These are phyloP conservation scores for Cicer judaicum DNA, from an alignment of 306 rosid species.

Conservation along the genomic window DNA sequence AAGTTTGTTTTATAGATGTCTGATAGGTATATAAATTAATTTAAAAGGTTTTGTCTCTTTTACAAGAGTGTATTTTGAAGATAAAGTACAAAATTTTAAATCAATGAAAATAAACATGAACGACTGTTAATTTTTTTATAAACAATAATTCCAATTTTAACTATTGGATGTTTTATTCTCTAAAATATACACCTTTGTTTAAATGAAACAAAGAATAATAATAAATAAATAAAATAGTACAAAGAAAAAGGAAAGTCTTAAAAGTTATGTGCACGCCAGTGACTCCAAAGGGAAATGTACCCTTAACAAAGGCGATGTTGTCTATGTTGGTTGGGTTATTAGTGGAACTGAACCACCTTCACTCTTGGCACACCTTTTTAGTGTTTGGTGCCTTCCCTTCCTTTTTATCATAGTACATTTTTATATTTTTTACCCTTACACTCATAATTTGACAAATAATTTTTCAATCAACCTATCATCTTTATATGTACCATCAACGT, in stretches of 20 bases:
- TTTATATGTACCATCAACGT: neutral
- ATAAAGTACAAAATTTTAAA: too few species aligned
- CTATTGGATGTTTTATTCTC: neutral
- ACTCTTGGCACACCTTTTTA: slow-evolving; percentile 19
- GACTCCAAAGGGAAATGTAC: slow-evolving; percentile 26
- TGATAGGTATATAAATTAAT: too few species aligned
- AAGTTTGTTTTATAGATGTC: too few species aligned
- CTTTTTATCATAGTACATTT: neutral
- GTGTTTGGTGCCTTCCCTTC: neutral
- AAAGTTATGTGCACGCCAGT: slow-evolving; percentile 31
- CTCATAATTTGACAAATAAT: neutral
- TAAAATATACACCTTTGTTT: neutral
- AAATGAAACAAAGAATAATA: neutral
- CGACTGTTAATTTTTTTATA: too few species aligned
- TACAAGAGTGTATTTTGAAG: too few species aligned
- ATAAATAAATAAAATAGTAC: neutral
- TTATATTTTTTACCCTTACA: neutral
- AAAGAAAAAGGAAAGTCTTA: slow-evolving; percentile 3
- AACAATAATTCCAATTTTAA: too few species aligned
- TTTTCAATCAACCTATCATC: neutral
- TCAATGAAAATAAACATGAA: too few species aligned
- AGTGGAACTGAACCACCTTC: slow-evolving; percentile 25
- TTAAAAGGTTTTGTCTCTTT: too few species aligned
- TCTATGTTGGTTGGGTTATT: slow-evolving; percentile 18
- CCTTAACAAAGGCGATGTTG: slow-evolving; percentile 21